Conservation (phyloP, 75 land plant species). For the Pinus albicaulis region DNA sequence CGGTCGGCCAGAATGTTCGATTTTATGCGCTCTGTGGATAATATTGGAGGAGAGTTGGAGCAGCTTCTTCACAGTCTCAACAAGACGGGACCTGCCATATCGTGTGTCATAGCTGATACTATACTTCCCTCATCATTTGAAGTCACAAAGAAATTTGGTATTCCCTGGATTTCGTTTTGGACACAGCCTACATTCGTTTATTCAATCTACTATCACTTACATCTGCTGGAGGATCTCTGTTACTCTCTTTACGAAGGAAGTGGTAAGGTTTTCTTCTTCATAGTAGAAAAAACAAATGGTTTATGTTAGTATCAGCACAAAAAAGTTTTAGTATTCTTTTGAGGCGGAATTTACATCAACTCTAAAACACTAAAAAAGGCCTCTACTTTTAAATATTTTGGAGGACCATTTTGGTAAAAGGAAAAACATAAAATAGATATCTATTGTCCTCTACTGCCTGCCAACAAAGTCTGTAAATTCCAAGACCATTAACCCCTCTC, state of each 20-base stretch:
- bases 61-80: not conserved
- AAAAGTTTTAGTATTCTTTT: too few relatives aligned
- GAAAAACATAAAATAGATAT: too few relatives aligned
- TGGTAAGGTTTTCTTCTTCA: not conserved
- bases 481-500: too few relatives aligned
- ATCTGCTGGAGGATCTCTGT: conserved; percentile 1
- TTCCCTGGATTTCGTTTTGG: conserved; percentile 31
- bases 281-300: too few relatives aligned
- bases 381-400: too few relatives aligned
- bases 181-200: conserved; percentile 29
- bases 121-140: conserved; percentile 34
- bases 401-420: too few relatives aligned
- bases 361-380: too few relatives aligned
- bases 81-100: conserved; percentile 14
- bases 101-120: conserved; percentile 44
- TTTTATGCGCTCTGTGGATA: conserved; percentile 1
- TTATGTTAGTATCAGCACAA: too few relatives aligned
- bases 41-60: not conserved
- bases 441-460: too few relatives aligned
- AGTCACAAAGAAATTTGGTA: conserved; percentile 24
- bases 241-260: not conserved
- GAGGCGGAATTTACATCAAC: too few relatives aligned
- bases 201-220: conserved; percentile 17
- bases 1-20: not conserved
- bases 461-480: too few relatives aligned